Base-by-base conservation (phyloP, 768 basidiomycete species). In the Lactifluus pinguis region DNA sequence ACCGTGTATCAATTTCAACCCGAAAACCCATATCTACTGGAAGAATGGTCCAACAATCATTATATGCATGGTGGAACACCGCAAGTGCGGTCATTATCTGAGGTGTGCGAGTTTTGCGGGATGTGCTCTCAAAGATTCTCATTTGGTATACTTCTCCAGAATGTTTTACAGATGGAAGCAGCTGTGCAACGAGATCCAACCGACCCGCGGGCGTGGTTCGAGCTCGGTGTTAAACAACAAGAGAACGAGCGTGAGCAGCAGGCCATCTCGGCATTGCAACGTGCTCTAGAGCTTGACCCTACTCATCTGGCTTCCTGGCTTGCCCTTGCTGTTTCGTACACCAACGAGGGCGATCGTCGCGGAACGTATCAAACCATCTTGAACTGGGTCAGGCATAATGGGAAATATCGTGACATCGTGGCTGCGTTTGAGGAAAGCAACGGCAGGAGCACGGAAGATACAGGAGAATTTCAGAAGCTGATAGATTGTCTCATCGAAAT, bases 191-290 rank as follows among this genome's bases (percentile, higher is more conserved):
- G 79, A 44, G 81, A 93, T 67, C 84, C 86, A 62, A 74, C 71
- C 9, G 81, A 89, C 66, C 84, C 89, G 4, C 65, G 73, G 39
- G 87, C 86, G 9, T 99, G 97, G 97, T 95, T 82, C 69, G 83
- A 88, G 65, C 85, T 98, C 53, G 97, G 97, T 29, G 86, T 99
- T 52, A 94, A 91, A 72, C 97, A 98, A 69, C 97, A 99, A 72
- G 95, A 97, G 73, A 97, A 95, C 70, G 97, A 99, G 72, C 85
- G 95, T 15, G 97, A 99, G 74, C 79, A 81, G 8, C 86, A 92
- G 67, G 97, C 97, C 4, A 81, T 98, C 45, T 80, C 85, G 57
- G 97, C 97, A 2, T 80, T 99, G 19, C 76, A 80, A 52, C 86
- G 86, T 57, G 86, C 93, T 10, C 75, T 93, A 53, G 84, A 89